A percentile compares a stretch with the other conserved stretches of the same genome.
Evolutionary conservation across 768 basidiomycete species (phyloP).

Genomic region (Agaricus sinodeliciosus): DNA sequence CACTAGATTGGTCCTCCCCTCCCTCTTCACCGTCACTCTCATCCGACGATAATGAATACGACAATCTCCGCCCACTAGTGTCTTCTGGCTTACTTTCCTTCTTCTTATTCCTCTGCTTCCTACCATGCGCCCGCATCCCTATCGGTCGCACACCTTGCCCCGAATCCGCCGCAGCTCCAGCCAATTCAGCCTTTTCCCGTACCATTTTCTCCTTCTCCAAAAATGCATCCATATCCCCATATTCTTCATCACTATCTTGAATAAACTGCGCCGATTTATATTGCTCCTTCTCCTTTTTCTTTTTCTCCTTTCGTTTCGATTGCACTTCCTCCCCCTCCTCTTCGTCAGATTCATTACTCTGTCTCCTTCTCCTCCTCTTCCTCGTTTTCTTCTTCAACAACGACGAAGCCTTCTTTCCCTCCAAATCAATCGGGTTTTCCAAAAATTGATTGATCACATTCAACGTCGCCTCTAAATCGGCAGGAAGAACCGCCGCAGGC

Average conservation of each 20-base stretch:
- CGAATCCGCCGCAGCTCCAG: conserved; percentile 19
- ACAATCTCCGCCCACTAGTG: conserved; percentile 15
- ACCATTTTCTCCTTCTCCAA: conserved; percentile 64
- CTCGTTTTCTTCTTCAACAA: conserved; percentile 49
- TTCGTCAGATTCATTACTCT: conserved; percentile 38
- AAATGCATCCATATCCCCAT: conserved; percentile 77
- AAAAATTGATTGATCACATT: conserved; percentile 83
- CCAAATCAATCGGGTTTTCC: conserved; percentile 69
- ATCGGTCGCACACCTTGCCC: conserved; percentile 28
- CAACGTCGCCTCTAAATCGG: conserved; percentile 60
- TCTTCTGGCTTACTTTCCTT: conserved; percentile 39
- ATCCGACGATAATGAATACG: background rate
- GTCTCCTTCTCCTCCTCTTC: conserved; percentile 56
- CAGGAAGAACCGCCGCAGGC: conserved; percentile 61
- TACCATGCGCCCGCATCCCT: conserved; percentile 47
- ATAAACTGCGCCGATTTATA: conserved; percentile 92
- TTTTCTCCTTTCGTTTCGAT: conserved; percentile 60
- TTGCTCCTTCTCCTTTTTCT: conserved; percentile 47
- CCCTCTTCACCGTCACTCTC: background rate
- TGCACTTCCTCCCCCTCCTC: conserved; percentile 31
- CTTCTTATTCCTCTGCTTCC: conserved; percentile 44
- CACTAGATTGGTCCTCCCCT: background rate
- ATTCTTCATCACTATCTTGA: conserved; percentile 84
- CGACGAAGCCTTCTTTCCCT: conserved; percentile 68
- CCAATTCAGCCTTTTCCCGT: conserved; percentile 46